Evolutionary conservation across 2,329 filamentous ascomycete genomes (phyloP), one percentile per base, ranked within the genome.

Genomic region (Arthrinium puccinioides): DNA sequence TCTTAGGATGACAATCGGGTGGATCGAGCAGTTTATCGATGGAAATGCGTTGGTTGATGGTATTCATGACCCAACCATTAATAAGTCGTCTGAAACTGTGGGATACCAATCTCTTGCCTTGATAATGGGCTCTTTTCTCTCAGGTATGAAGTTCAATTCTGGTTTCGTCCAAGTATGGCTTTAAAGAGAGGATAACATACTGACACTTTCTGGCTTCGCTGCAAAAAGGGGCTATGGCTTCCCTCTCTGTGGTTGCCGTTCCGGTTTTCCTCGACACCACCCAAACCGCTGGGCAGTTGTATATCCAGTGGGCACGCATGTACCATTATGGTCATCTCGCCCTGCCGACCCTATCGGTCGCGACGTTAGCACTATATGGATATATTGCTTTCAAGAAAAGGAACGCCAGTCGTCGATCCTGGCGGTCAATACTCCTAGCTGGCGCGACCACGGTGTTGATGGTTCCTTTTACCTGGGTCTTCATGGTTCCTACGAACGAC

Each of bases 1-100:
- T 23, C 10, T 34, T 38, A 65, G 60, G 50, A 67, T 70, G 62
- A 69, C 64, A 0, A 66, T 69, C 44, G 66, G 65, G 1, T 69
- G 63, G 63, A 55, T 68, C 37, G 53, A 57, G 29, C 62, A 69
- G 42, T 64, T 57, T 37, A 46, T 69, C 7, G 48, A 52, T 25
- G 23, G 23, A 8, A 13, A 13, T 13, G 13, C 13, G 58, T 64
- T 40, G 64, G 63, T 30, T 15, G 27, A 30, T 14, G 10, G 27
- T 14, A n/a, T 30, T 15, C 8, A 30, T 9, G 27, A 30, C 27
- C 23, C 23, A n/a, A n/a, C n/a, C n/a, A n/a, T n/a, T 25, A 25
- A 13, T 8, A 8, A 25, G 23, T 25, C 23, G 8, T 9, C 23
- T 8, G 13, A 8, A 25, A 8, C 23, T 25, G 8, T 25, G 23